Evolutionary conservation across 257 asterid genomes (phyloP).

Genomic region (Cordia subcordata): DNA sequence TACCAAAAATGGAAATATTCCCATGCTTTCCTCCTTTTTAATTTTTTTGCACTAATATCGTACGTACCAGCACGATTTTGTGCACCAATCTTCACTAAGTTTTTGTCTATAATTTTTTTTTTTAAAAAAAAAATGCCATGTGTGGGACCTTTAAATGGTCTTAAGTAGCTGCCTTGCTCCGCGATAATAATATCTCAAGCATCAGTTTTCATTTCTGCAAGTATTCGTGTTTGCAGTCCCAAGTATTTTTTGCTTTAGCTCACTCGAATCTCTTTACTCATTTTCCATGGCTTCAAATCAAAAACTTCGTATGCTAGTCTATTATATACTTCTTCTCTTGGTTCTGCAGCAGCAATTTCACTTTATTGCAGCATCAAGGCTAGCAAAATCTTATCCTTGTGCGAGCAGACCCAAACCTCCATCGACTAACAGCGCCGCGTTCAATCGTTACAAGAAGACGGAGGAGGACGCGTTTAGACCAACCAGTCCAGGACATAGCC

Average conservation of each 20-base stretch:
- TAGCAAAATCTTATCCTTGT: neutral
- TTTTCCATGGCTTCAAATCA: constrained; percentile 5
- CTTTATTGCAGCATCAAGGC: constrained; percentile 10
- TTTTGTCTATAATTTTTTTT: no score
- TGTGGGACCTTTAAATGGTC: no score
- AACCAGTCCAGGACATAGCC: no score
- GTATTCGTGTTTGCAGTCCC: no score
- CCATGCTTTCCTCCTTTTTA: constrained; percentile 4
- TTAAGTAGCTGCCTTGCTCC: no score
- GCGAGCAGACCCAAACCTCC: constrained; percentile 3
- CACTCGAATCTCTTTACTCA: no score
- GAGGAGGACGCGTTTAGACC: constrained; percentile 52
- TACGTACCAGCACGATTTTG: no score
- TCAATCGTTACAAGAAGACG: constrained; percentile 26
- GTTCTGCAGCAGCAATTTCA: constrained; percentile 12
- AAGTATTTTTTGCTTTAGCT: no score
- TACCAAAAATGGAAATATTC: constrained; percentile 9
- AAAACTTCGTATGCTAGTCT: neutral
- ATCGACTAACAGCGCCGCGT: neutral
- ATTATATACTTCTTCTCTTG: constrained; percentile 11
- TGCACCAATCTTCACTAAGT: no score
- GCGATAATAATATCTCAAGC: no score
- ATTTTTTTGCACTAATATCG: neutral
- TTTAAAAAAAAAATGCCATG: no score
- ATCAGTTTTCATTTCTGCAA: no score